phyloP scores from a whole-genome alignment of 2,329 filamentous ascomycete species.

The Colletotrichum liriopes region DNA sequence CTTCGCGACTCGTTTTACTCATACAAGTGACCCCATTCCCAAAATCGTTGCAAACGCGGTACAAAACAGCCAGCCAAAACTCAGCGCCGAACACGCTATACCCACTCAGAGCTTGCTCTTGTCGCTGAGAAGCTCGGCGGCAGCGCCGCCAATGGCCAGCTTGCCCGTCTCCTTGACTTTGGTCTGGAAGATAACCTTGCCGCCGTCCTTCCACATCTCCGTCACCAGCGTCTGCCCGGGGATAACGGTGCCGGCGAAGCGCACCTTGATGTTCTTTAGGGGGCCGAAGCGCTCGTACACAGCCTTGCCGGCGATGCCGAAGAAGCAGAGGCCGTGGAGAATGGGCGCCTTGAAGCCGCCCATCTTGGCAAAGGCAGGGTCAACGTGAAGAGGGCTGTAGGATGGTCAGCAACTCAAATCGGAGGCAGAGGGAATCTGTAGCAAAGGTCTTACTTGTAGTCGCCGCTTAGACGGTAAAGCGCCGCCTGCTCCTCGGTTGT shows the following conservation, averaged over 20 bases:
- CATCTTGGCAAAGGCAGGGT: slow-evolving; percentile 93
- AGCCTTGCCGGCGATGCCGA: slow-evolving; percentile 92
- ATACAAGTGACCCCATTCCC: neutral
- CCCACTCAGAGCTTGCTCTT: slow-evolving; percentile 50
- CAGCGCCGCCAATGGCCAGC: slow-evolving; percentile 85
- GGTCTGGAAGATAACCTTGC: slow-evolving; percentile 85
- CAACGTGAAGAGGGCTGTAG: slow-evolving; percentile 86
- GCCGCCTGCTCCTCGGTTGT: slow-evolving; percentile 94
- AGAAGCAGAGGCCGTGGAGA: slow-evolving; percentile 95
- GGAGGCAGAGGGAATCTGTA: slow-evolving; percentile 2
- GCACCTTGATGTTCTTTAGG: slow-evolving; percentile 93
- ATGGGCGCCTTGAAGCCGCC: slow-evolving; percentile 96
- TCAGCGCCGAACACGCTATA: neutral
- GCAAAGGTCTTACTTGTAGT: slow-evolving; percentile 78
- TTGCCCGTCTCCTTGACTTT: slow-evolving; percentile 96
- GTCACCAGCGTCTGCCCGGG: slow-evolving; percentile 92
- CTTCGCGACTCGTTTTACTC: slow-evolving; percentile 6
- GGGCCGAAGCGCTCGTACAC: slow-evolving; percentile 87
- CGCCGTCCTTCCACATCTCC: slow-evolving; percentile 94
- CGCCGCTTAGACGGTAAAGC: slow-evolving; percentile 92
- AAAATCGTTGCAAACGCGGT: neutral
- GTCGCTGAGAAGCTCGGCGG: slow-evolving; percentile 76
- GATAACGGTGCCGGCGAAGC: slow-evolving; percentile 88
- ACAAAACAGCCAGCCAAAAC: too few species aligned
- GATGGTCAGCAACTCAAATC: slow-evolving; percentile 2